These are phyloP conservation scores for Hemileccinum impolitum DNA, from an alignment of 768 basidiomycete genomes.

Conservation along the genomic window DNA sequence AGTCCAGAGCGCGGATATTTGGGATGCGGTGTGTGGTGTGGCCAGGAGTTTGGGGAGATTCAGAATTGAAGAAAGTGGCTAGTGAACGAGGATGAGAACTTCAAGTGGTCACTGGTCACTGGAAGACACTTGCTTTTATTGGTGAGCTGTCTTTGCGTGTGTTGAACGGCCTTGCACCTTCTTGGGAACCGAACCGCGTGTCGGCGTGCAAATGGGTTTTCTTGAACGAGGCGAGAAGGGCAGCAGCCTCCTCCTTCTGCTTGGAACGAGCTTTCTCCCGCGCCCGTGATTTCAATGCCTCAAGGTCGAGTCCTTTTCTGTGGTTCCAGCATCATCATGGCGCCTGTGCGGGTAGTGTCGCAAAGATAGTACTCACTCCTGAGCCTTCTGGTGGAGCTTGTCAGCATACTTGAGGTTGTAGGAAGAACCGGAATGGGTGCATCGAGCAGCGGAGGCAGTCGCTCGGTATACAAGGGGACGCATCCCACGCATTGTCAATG, in stretches of 20 bases:
- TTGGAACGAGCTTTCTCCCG: conserved; percentile 32
- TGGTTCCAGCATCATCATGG: conserved; percentile 1
- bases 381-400: conserved; percentile 60
- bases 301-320: conserved; percentile 45
- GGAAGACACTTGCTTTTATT: conserved; percentile 46
- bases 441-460: conserved; percentile 10
- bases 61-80: conserved; percentile 82
- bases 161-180: conserved; percentile 7
- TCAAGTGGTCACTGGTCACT: background rate
- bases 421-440: conserved; percentile 13
- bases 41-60: conserved; percentile 69
- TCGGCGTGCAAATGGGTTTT: conserved; percentile 8
- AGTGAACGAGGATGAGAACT: background rate
- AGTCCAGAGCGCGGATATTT: conserved; percentile 84
- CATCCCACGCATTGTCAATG: background rate
- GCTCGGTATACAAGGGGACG: conserved; percentile 3
- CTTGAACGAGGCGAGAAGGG: conserved; percentile 12
- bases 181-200: conserved; percentile 1
- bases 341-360: conserved; percentile 15
- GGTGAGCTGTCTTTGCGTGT: conserved; percentile 64
- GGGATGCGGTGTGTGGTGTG: conserved; percentile 65
- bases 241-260: conserved; percentile 22
- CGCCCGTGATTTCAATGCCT: conserved; percentile 31
- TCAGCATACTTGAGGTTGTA: conserved; percentile 61
- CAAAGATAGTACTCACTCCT: conserved; percentile 49